phyloP scores from a whole-genome alignment of 768 basidiomycete genomes.

The Rubroboletus pulcherrimus region DNA sequence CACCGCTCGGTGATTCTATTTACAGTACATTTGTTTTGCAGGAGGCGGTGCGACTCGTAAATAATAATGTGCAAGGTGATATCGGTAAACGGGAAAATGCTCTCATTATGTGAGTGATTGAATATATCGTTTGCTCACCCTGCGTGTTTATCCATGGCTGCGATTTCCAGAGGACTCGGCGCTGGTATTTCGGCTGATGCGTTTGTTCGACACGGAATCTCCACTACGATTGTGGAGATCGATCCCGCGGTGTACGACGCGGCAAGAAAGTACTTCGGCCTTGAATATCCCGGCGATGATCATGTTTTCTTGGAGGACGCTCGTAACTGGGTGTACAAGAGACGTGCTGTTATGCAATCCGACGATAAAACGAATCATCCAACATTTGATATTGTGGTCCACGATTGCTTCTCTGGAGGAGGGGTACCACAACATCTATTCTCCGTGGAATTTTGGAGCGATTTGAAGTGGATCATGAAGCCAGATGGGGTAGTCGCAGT shows the following conservation, averaged over 20 bases:
- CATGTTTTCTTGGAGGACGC: conserved; percentile 79
- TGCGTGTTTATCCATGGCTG: background rate
- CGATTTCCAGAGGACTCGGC: conserved; percentile 71
- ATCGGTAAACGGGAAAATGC: conserved; percentile 46
- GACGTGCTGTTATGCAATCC: conserved; percentile 32
- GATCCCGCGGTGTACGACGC: conserved; percentile 88
- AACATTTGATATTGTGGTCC: conserved; percentile 69
- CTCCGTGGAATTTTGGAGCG: conserved; percentile 79
- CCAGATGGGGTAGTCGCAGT: conserved; percentile 76
- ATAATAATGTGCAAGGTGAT: conserved; percentile 42
- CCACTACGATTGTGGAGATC: conserved; percentile 86
- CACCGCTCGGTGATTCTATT: conserved; percentile 68
- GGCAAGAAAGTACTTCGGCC: conserved; percentile 73
- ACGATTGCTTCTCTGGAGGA: conserved; percentile 94
- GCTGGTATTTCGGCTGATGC: conserved; percentile 77
- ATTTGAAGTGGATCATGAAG: conserved; percentile 58
- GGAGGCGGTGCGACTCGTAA: conserved; percentile 74
- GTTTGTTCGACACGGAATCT: conserved; percentile 63
- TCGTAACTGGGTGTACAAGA: conserved; percentile 55
- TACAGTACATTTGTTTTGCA: conserved; percentile 84
- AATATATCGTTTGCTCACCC: conserved; percentile 2
- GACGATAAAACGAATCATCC: background rate
- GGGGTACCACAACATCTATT: conserved; percentile 85
- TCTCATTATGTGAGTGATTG: conserved; percentile 60
- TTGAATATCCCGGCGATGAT: conserved; percentile 58